These are phyloP conservation scores for Haplographium delicatum DNA, from an alignment of 495 filamentous ascomycete species.

Conservation along the genomic window DNA sequence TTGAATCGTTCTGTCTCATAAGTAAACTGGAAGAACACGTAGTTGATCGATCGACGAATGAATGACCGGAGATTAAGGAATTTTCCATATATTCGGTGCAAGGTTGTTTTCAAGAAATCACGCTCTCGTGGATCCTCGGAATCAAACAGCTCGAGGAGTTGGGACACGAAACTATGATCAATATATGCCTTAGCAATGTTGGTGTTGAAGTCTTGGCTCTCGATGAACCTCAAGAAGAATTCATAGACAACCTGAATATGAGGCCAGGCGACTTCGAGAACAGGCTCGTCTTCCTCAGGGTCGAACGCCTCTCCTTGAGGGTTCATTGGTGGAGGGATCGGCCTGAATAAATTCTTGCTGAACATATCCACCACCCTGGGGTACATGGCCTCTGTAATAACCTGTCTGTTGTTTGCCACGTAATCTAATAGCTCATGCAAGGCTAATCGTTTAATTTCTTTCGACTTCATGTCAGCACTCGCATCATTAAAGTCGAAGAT, in stretches of 20 bases:
- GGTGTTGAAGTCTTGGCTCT: slow-evolving; percentile 99
- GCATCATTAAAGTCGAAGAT: slow-evolving; percentile 99
- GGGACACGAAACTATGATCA: slow-evolving; percentile 94
- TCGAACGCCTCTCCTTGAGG: slow-evolving; percentile 98
- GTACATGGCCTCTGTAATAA: slow-evolving; percentile 99
- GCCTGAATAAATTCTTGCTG: slow-evolving; percentile 95
- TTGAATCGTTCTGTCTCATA: slow-evolving; percentile 99
- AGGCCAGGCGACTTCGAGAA: slow-evolving; percentile 97
- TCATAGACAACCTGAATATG: slow-evolving; percentile 99
- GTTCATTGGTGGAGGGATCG: slow-evolving; percentile 94
- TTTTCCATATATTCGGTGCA: slow-evolving; percentile 98
- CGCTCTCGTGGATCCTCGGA: slow-evolving; percentile 96
- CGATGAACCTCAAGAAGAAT: slow-evolving; percentile 98
- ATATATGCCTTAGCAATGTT: slow-evolving; percentile 99
- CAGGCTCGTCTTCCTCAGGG: slow-evolving; percentile 96
- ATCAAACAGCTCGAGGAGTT: slow-evolving; percentile 97
- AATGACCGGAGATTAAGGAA: slow-evolving; percentile 97
- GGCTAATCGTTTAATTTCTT: slow-evolving; percentile 97
- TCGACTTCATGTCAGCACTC: slow-evolving; percentile 98
- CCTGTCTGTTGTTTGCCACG: slow-evolving; percentile 95
- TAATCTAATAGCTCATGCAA: slow-evolving; percentile 97
- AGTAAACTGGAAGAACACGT: slow-evolving; percentile 99
- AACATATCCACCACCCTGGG: slow-evolving; percentile 99
- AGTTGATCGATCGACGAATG: slow-evolving; percentile 98
- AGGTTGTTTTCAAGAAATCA: slow-evolving; percentile 96